These are phyloP conservation scores for Condylostoma magnum DNA, from an alignment of 169 alveolate genomes.

Conservation along the genomic window DNA sequence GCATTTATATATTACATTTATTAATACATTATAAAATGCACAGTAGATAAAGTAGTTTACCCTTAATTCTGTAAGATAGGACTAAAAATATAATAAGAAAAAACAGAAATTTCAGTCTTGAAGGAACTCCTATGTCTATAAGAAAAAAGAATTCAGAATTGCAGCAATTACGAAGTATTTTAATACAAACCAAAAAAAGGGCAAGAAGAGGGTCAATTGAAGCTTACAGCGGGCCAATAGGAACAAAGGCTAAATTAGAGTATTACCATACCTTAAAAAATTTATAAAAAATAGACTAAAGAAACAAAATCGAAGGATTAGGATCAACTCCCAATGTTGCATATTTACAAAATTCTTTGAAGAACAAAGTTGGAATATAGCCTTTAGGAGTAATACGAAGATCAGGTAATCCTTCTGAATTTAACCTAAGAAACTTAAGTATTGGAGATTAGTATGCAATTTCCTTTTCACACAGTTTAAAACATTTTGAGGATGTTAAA, in stretches of 20 bases:
- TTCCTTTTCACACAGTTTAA: constrained; percentile 20
- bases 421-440: constrained; percentile 3
- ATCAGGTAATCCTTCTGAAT: neutral
- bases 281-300: neutral
- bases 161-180: too few relatives aligned
- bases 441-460: constrained; percentile 28
- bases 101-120: too few relatives aligned
- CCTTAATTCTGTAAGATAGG: too few relatives aligned
- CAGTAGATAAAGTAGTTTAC: too few relatives aligned
- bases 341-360: neutral
- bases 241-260: constrained; percentile 2
- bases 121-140: too few relatives aligned
- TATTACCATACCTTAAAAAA: constrained; percentile 2
- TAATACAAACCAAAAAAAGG: too few relatives aligned
- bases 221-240: neutral
- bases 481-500: constrained; percentile 2
- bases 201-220: too few relatives aligned
- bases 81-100: too few relatives aligned
- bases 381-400: constrained; percentile 28
- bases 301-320: neutral
- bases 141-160: too few relatives aligned
- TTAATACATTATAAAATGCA: too few relatives aligned
- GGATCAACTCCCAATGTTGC: constrained; percentile 22
- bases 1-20: too few relatives aligned
- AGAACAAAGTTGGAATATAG: constrained; percentile 12